These are phyloP conservation scores for Diplocarpon mali DNA, from an alignment of 2,329 filamentous ascomycete genomes.

Conservation along the genomic window DNA sequence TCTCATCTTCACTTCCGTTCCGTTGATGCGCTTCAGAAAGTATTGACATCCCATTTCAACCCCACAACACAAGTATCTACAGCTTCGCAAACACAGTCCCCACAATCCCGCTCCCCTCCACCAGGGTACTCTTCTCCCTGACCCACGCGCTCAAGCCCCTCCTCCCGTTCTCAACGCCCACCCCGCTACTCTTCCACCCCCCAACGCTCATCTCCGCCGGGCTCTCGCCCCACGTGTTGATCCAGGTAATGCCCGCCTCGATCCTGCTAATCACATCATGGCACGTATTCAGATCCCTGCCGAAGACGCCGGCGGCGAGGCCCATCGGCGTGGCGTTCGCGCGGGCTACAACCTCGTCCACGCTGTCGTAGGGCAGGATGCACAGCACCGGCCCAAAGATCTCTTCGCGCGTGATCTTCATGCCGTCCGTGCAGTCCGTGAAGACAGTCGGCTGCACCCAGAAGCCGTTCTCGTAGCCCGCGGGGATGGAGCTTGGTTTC, in stretches of 20 bases:
- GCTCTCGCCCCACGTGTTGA: slow-evolving; percentile 89
- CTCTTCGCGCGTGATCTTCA: slow-evolving; percentile 72
- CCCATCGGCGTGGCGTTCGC: slow-evolving; percentile 72
- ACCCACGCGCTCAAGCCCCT: slow-evolving; percentile 74
- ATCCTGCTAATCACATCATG: slow-evolving; percentile 61
- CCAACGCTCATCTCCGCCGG: slow-evolving; percentile 89
- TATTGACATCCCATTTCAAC: too few species aligned
- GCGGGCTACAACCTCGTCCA: slow-evolving; percentile 58
- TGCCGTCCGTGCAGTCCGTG: slow-evolving; percentile 71
- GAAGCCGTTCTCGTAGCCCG: slow-evolving; percentile 48
- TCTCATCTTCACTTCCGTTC: too few species aligned
- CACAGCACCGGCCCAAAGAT: slow-evolving; percentile 86
- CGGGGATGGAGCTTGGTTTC: slow-evolving; percentile 33
- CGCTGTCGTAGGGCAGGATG: slow-evolving; percentile 59
- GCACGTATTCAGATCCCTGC: slow-evolving; percentile 60
- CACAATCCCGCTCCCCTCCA: slow-evolving; percentile 62
- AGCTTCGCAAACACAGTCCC: slow-evolving; percentile 63
- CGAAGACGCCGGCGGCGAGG: slow-evolving; percentile 76
- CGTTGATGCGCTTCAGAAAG: too few species aligned
- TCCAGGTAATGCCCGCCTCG: slow-evolving; percentile 81
- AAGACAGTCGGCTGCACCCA: slow-evolving; percentile 81
- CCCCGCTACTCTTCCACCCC: slow-evolving; percentile 82
- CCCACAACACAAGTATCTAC: neutral
- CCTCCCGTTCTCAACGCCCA: slow-evolving; percentile 78
- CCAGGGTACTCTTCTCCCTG: slow-evolving; percentile 76